These are phyloP conservation scores for Tausonia pullulans DNA, from an alignment of 1,284 basidiomycete genomes.

Conservation along the genomic window DNA sequence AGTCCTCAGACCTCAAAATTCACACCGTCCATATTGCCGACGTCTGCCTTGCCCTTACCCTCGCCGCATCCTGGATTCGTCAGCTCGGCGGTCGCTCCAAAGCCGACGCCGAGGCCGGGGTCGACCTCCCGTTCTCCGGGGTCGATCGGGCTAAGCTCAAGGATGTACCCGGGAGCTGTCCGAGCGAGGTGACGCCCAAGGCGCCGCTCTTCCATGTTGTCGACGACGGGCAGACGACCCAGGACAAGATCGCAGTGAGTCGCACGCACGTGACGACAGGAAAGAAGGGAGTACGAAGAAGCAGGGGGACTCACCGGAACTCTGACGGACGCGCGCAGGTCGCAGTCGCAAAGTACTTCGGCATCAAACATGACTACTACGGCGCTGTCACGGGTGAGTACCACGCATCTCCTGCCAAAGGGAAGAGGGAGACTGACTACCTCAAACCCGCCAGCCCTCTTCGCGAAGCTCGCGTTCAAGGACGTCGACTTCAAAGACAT, in stretches of 20 bases:
- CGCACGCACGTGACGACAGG: too few relatives aligned
- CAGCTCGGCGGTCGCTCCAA: conserved; percentile 46
- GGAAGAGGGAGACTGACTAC: conserved; percentile 32
- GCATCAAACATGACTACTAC: conserved; percentile 75
- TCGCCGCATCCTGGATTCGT: conserved; percentile 61
- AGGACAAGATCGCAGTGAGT: conserved; percentile 54
- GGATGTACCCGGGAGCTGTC: conserved; percentile 35
- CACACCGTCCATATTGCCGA: conserved; percentile 71
- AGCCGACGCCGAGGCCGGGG: conserved; percentile 54
- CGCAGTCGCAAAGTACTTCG: conserved; percentile 61
- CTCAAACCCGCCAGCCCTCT: not conserved
- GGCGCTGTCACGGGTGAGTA: conserved; percentile 48
- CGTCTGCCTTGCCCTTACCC: conserved; percentile 61
- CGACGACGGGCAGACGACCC: conserved; percentile 45
- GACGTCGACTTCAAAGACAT: conserved; percentile 46
- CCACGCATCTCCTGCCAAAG: conserved; percentile 49
- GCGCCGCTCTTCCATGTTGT: conserved; percentile 72
- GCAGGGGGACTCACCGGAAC: too few relatives aligned
- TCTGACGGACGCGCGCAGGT: too few relatives aligned
- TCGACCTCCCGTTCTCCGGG: conserved; percentile 50
- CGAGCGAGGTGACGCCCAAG: conserved; percentile 42
- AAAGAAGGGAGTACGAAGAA: too few relatives aligned
- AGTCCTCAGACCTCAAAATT: conserved; percentile 58
- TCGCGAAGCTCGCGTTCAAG: conserved; percentile 6
- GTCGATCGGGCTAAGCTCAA: conserved; percentile 56